Percentiles rank a stretch among this genome's conserved stretches.
These are phyloP conservation scores for Neofusicoccum kwambonambiense DNA, from an alignment of 2,329 filamentous ascomycete genomes.

Conservation along the genomic window DNA sequence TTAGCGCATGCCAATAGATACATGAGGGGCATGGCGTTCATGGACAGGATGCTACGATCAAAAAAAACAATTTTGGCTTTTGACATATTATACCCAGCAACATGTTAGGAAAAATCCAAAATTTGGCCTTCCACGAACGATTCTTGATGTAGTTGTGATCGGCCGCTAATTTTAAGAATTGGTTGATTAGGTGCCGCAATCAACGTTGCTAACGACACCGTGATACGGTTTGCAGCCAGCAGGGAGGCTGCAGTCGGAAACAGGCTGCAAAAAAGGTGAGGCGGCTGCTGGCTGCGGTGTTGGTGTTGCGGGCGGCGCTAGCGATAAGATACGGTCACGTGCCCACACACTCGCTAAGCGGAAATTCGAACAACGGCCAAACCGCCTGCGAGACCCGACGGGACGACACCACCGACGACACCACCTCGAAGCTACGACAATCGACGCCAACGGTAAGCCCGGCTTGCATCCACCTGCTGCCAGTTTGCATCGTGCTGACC, in stretches of 20 bases:
- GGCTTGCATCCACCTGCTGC: background rate
- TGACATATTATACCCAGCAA: too few relatives aligned
- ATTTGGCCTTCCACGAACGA: too few relatives aligned
- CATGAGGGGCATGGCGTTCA: background rate
- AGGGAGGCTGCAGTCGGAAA: too few relatives aligned
- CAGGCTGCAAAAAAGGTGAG: too few relatives aligned
- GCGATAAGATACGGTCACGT: constrained; percentile 10
- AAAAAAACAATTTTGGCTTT: too few relatives aligned
- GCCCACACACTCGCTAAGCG: constrained; percentile 14
- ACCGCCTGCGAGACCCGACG: constrained; percentile 14
- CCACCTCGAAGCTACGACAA: constrained; percentile 20
- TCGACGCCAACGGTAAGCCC: constrained; percentile 13
- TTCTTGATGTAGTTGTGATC: too few relatives aligned
- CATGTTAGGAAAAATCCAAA: too few relatives aligned
- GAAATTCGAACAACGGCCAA: constrained; percentile 15
- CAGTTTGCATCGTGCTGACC: background rate
- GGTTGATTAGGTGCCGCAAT: too few relatives aligned
- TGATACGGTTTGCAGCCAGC: too few relatives aligned
- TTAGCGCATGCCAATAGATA: constrained; percentile 2
- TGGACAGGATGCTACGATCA: too few relatives aligned
- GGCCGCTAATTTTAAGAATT: too few relatives aligned
- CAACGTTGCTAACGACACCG: too few relatives aligned
- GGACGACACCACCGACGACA: constrained; percentile 20
- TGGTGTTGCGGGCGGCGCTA: background rate
- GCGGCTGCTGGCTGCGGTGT: background rate